These are phyloP conservation scores for Casuarina glauca DNA, from an alignment of 306 rosid genomes.

Conservation along the genomic window DNA sequence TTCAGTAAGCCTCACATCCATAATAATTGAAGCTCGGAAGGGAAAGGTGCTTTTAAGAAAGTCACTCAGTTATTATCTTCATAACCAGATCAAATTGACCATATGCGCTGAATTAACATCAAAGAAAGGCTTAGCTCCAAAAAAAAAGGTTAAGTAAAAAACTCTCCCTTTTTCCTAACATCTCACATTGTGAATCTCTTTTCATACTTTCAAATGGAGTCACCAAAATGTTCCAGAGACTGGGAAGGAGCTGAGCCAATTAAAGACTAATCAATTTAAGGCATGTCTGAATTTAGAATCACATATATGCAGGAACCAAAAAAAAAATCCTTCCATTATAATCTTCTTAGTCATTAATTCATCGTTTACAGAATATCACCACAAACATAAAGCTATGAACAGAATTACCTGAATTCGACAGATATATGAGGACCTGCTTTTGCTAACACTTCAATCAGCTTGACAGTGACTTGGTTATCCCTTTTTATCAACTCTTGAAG, in stretches of 20 bases:
- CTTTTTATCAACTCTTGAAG: constrained; percentile 60
- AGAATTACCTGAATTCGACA: constrained; percentile 61
- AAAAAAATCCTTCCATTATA: background rate
- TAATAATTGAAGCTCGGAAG: background rate
- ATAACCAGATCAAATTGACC: background rate
- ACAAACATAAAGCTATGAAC: constrained; percentile 12
- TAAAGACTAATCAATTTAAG: background rate
- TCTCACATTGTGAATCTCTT: background rate
- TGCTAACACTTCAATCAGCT: constrained; percentile 70
- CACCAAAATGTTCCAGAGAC: background rate
- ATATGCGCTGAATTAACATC: background rate
- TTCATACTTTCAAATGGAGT: background rate
- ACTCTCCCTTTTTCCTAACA: background rate
- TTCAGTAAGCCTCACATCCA: constrained; percentile 1
- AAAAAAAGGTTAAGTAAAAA: background rate
- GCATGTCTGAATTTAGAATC: background rate
- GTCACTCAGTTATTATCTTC: background rate
- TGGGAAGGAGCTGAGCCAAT: background rate
- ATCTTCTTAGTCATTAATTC: background rate
- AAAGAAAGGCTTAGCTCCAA: background rate
- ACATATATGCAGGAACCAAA: background rate
- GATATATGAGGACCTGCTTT: constrained; percentile 61
- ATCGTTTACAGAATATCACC: background rate
- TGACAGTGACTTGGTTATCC: constrained; percentile 49
- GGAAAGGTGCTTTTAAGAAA: background rate